phyloP scores from a whole-genome alignment of 805 yeast genomes.

The Myxozyma sirexii region DNA sequence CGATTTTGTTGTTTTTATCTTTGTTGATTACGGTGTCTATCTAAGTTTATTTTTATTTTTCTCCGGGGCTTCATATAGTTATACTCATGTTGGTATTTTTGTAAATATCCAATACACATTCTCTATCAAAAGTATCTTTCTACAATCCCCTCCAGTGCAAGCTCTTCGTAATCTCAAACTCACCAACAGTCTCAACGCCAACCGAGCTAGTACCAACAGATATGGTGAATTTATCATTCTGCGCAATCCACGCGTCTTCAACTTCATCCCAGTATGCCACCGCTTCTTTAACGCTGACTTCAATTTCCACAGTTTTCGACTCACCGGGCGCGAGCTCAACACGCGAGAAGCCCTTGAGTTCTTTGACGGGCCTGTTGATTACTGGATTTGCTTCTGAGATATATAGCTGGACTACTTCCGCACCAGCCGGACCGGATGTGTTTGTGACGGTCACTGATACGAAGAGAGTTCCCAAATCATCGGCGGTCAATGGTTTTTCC shows the following conservation, averaged over 20 bases:
- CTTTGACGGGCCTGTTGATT: constrained; percentile 58
- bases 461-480: not conserved
- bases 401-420: constrained; percentile 61
- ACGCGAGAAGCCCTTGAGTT: constrained; percentile 61
- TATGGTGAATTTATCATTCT: constrained; percentile 55
- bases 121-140: not conserved
- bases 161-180: constrained; percentile 33
- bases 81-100: not conserved
- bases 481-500: not conserved
- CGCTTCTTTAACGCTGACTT: constrained; percentile 52
- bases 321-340: constrained; percentile 48
- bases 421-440: constrained; percentile 48
- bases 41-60: not conserved
- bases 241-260: constrained; percentile 54
- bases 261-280: constrained; percentile 58
- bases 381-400: constrained; percentile 45
- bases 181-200: constrained; percentile 23
- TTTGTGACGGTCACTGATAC: constrained; percentile 11
- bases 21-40: not conserved
- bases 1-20: not conserved
- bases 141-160: constrained; percentile 38
- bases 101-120: not conserved
- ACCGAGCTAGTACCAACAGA: constrained; percentile 27
- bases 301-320: constrained; percentile 44
- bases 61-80: too few species aligned